phyloP scores from a whole-genome alignment of 768 basidiomycete genomes.

The Boletus speciosus region DNA sequence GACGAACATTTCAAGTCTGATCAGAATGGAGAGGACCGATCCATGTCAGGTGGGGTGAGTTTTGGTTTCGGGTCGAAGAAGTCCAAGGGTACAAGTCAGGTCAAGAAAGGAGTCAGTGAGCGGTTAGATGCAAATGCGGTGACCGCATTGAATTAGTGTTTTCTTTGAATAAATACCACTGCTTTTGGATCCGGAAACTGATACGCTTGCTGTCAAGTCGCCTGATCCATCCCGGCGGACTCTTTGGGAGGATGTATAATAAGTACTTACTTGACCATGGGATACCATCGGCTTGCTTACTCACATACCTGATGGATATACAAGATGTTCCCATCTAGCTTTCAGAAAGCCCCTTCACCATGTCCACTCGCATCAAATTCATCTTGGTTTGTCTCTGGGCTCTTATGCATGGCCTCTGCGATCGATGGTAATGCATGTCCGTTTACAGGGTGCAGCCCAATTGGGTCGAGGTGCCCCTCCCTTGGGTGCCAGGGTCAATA shows the following conservation, averaged over 20 bases:
- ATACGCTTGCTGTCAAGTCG: not conserved
- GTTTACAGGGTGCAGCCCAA: constrained; percentile 10
- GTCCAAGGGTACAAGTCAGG: constrained; percentile 27
- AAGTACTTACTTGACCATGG: not conserved
- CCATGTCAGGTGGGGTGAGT: constrained; percentile 44
- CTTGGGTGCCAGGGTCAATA: constrained; percentile 11
- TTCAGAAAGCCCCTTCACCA: not conserved
- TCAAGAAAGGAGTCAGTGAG: constrained; percentile 26
- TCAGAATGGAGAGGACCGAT: constrained; percentile 37
- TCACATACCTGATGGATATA: not conserved
- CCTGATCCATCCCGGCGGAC: not conserved
- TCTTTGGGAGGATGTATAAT: not conserved
- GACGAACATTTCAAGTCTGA: constrained; percentile 44
- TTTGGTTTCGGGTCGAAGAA: constrained; percentile 36
- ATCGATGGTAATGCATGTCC: not conserved
- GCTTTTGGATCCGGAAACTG: not conserved
- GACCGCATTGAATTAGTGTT: constrained; percentile 19
- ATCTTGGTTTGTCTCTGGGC: not conserved
- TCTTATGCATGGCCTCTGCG: not conserved
- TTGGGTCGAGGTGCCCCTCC: constrained; percentile 13
- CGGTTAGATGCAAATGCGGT: constrained; percentile 14
- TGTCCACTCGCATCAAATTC: constrained; percentile 7
- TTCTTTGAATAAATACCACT: not conserved
- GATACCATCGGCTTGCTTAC: not conserved
- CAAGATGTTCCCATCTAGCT: not conserved